Evolutionary conservation across 306 rosid species (phyloP).

Genomic region (Nissolia schottii): DNA sequence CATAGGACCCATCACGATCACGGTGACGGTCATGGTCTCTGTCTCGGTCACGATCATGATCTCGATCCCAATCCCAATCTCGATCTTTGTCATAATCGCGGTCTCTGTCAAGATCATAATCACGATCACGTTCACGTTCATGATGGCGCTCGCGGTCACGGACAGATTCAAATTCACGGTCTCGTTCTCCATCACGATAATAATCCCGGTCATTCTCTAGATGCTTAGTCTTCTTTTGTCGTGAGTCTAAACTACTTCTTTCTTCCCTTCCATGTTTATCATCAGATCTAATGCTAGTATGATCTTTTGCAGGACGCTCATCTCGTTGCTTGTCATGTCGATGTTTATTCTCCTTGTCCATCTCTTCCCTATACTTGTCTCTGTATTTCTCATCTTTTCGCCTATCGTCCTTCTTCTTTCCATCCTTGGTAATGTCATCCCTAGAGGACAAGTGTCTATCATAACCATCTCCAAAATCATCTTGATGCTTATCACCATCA

Average conservation of each 20-base stretch:
- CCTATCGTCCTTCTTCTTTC: constrained; percentile 74
- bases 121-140: constrained; percentile 44
- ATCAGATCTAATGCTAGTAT: constrained; percentile 56
- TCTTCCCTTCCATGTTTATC: constrained; percentile 76
- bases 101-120: constrained; percentile 55
- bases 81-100: constrained; percentile 55
- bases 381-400: constrained; percentile 76
- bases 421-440: constrained; percentile 69
- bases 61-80: constrained; percentile 49
- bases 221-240: constrained; percentile 68
- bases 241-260: constrained; percentile 57
- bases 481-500: constrained; percentile 63
- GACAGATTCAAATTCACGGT: constrained; percentile 33
- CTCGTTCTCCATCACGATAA: constrained; percentile 32
- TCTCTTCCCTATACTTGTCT: constrained; percentile 72
- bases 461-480: constrained; percentile 52
- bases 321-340: constrained; percentile 72
- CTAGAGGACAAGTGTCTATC: constrained; percentile 54
- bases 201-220: constrained; percentile 57
- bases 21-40: constrained; percentile 42
- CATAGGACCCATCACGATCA: constrained; percentile 63
- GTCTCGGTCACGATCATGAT: constrained; percentile 45
- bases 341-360: constrained; percentile 69
- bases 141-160: constrained; percentile 41
- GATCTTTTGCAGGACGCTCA: constrained; percentile 63